A percentile compares a stretch with the other conserved stretches of the same genome.
phyloP scores from a whole-genome alignment of 148 eudicot species.

The Tetragonia tetragonoides region DNA sequence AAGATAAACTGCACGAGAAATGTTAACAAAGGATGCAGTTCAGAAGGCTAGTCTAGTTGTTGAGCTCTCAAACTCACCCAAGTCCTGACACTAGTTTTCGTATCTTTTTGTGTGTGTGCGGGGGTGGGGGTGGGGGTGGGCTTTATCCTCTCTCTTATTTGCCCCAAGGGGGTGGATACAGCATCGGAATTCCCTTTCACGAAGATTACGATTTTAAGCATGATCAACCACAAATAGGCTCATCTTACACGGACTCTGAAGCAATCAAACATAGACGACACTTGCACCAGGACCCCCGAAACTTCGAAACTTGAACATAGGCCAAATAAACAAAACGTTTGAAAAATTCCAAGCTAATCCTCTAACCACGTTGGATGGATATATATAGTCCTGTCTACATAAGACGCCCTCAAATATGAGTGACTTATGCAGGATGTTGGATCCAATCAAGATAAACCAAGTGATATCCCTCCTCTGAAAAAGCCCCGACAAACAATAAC shows the following conservation, averaged over 20 bases:
- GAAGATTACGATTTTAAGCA: background rate
- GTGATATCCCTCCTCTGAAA: background rate
- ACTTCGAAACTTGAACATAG: background rate
- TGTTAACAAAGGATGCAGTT: background rate
- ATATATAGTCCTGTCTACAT: background rate
- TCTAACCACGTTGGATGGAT: background rate
- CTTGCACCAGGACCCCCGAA: background rate
- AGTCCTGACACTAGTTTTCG: no score
- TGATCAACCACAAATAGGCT: background rate
- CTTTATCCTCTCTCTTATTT: background rate
- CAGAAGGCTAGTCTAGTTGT: no score
- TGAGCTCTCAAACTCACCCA: no score
- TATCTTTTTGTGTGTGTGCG: no score
- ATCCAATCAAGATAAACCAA: background rate
- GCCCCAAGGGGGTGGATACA: background rate
- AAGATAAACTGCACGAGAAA: constrained; percentile 2
- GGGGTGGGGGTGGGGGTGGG: no score
- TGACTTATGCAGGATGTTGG: background rate
- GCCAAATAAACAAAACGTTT: background rate
- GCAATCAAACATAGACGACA: background rate
- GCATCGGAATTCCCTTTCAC: background rate
- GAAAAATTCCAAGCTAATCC: background rate
- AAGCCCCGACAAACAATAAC: background rate
- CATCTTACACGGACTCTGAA: background rate
- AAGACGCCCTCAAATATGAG: background rate